Base-by-base conservation (phyloP, 148 eudicot species). In the Rhododendron simsii region DNA sequence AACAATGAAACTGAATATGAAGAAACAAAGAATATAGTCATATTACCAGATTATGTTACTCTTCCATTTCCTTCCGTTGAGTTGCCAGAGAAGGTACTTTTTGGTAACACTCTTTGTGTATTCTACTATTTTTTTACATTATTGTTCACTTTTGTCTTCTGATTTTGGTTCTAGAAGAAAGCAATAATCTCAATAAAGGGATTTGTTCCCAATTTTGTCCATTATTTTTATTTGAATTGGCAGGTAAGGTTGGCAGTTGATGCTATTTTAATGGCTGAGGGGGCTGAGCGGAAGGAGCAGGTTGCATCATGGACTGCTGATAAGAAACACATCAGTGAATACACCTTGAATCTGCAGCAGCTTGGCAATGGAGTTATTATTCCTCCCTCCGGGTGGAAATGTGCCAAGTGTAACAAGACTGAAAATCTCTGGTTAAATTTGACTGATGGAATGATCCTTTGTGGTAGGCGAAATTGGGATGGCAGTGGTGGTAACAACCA, bases 381-480 rank as follows among this genome's bases (percentile, higher is more conserved):
- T 89, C 96, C 98, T 87, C 99, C 96, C 67, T 91, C 94, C 37
- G 98, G 99, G 3, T 96, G 98, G 99, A 96, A 93, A 87, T 96
- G 99, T 91, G 88, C 94, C 26, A 95, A 93, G 83, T 96, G 99
- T 87, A 95, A 96, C 84, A 95, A 96, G 91, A 93, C 96, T 59
- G 99, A 96, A 44, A 95, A 96, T 85, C 98, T 95, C 51, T 96
- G 99, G 99, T 85, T 96, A 86, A 96, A 96, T 86, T 89, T 96
- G 87, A 95, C 96, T 14, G 98, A 95, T 90, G 99, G 99, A 83
- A 91, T 89, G 90, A 95, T 96, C 86, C 95, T 95, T 14, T 96
- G 99, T 89, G 99, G 99, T 87, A 94, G 99, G 89, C 94, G 84
- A 88, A 95, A 92, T 89, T 96, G 98, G 98, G 99, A 96, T 90